These are phyloP conservation scores for Globisporangium takayamanum DNA, from an alignment of 352 stramenopile species.

Conservation along the genomic window DNA sequence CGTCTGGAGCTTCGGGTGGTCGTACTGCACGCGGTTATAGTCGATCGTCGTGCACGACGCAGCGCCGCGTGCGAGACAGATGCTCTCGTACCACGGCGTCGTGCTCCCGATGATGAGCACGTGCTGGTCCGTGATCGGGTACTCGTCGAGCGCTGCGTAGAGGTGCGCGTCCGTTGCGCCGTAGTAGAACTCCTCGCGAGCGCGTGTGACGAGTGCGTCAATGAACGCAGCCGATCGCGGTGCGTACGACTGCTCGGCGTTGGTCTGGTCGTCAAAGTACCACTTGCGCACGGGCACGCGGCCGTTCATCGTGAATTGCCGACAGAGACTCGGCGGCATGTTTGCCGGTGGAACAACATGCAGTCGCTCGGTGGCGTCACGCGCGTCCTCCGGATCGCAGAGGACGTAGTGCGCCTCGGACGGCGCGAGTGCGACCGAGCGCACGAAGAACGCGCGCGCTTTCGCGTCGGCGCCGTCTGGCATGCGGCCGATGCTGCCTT, in stretches of 20 bases:
- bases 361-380: neutral
- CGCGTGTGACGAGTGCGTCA: constrained; percentile 16
- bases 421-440: constrained; percentile 20
- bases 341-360: constrained; percentile 18
- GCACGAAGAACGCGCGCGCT: constrained; percentile 26
- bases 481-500: constrained; percentile 6
- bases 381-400: constrained; percentile 9
- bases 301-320: constrained; percentile 28
- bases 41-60: constrained; percentile 31
- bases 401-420: constrained; percentile 22
- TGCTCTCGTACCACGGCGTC: constrained; percentile 30
- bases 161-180: constrained; percentile 22
- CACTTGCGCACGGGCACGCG: constrained; percentile 30
- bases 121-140: constrained; percentile 23
- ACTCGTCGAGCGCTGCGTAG: constrained; percentile 19
- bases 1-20: constrained; percentile 25
- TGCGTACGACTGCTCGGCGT: constrained; percentile 21
- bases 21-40: constrained; percentile 29
- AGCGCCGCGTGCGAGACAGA: constrained; percentile 26
- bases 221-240: constrained; percentile 21
- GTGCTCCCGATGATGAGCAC: constrained; percentile 35
- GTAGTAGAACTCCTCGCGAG: constrained; percentile 20
- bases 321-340: constrained; percentile 24
- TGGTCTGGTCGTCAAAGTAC: constrained; percentile 40
- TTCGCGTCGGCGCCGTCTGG: constrained; percentile 5